These are phyloP conservation scores for Vaccinium corymbosum DNA, from an alignment of 148 eudicot genomes.

Conservation along the genomic window DNA sequence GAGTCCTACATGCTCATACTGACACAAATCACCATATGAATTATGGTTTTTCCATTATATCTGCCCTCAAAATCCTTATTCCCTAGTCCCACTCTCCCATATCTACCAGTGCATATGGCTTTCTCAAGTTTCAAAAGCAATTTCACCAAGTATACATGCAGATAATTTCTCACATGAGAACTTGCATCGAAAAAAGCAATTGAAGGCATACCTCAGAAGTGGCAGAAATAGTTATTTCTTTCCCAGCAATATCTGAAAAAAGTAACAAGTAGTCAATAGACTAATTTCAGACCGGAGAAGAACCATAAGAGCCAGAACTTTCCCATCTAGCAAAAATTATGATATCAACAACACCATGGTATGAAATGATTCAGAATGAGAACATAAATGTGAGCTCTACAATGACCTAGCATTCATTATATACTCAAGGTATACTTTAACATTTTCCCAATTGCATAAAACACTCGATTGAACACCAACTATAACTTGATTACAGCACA, in stretches of 20 bases:
- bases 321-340: neutral
- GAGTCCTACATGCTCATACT: neutral
- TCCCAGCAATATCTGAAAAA: conserved; percentile 27
- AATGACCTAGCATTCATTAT: neutral
- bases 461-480: neutral
- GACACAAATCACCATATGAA: neutral
- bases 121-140: neutral
- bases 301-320: neutral
- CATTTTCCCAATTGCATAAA: neutral
- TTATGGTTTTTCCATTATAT: neutral
- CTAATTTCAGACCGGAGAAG: neutral
- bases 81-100: neutral
- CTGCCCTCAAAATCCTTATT: neutral
- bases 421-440: neutral
- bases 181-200: conserved; percentile 4
- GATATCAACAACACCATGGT: neutral
- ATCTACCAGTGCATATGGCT: neutral
- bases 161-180: neutral
- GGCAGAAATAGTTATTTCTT: conserved; percentile 22
- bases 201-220: conserved; percentile 35
- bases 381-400: neutral
- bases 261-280: neutral
- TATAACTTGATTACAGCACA: neutral
- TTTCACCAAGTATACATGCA: neutral
- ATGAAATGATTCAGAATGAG: neutral